Evolutionary conservation across 2,329 filamentous ascomycete species (phyloP).

Genomic region (Cladophialophora chaetospira): DNA sequence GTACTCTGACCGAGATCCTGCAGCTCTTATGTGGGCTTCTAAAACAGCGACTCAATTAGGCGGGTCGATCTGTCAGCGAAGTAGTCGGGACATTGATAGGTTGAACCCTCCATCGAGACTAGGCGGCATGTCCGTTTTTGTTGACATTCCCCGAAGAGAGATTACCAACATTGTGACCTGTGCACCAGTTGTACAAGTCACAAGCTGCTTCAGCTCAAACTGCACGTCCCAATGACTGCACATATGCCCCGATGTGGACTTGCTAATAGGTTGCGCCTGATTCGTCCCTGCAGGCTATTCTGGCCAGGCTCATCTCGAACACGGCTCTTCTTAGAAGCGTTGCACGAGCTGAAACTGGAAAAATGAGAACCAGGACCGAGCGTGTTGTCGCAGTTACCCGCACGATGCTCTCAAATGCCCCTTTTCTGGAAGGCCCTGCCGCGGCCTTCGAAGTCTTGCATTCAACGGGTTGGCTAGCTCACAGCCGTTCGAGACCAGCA

Average conservation of each 20-base stretch:
- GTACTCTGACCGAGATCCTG: constrained; percentile 3
- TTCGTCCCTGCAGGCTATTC: background rate
- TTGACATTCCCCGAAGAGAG: constrained; percentile 18
- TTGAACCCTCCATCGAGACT: background rate
- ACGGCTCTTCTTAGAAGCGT: constrained; percentile 18
- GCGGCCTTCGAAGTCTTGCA: background rate
- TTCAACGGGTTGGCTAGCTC: background rate
- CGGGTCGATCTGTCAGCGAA: background rate
- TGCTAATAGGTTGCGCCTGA: constrained; percentile 1
- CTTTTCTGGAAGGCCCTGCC: background rate
- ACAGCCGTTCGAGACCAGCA: background rate
- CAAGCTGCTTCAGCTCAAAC: background rate
- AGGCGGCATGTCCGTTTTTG: constrained; percentile 2
- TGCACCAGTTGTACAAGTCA: background rate
- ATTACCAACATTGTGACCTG: background rate
- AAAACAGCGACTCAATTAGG: background rate
- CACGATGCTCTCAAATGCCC: background rate
- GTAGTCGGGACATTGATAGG: background rate
- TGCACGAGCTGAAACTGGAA: constrained; percentile 24
- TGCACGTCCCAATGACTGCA: background rate
- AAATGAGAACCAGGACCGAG: background rate
- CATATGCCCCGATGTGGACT: background rate
- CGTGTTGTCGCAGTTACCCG: background rate
- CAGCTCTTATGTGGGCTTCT: background rate
- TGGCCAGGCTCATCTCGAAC: background rate